A percentile compares a stretch with the other conserved stretches of the same genome.
Evolutionary conservation across 2,329 filamentous ascomycete species (phyloP).

Genomic region (Cladosporium sp.): DNA sequence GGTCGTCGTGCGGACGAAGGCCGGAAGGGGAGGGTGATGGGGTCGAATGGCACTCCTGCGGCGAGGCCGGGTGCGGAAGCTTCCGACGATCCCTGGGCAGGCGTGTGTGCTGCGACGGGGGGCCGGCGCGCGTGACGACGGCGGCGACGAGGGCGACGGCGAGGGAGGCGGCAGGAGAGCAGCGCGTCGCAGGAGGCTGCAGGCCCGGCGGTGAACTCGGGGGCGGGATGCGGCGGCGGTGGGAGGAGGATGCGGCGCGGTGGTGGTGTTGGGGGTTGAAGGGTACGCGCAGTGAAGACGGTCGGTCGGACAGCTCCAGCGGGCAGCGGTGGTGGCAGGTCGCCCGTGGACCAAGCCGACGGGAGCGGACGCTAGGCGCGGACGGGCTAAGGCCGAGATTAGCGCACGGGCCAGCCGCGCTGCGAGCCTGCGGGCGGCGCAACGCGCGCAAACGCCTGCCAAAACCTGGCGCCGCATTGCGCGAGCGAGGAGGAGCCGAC

Average conservation of each 20-base stretch:
- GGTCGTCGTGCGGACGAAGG: not conserved
- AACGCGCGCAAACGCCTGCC: no score
- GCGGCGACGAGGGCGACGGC: not conserved
- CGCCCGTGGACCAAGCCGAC: not conserved
- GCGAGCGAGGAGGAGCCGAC: no score
- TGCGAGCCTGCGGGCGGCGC: no score
- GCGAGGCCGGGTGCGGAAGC: slow-evolving; percentile 1
- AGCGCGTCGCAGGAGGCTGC: slow-evolving; percentile 1
- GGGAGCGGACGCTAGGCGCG: not conserved
- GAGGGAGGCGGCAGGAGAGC: not conserved
- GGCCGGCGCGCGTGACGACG: not conserved
- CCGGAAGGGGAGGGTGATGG: not conserved
- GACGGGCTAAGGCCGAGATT: not conserved
- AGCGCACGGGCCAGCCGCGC: not conserved
- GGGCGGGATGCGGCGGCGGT: slow-evolving; percentile 1
- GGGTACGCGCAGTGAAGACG: not conserved
- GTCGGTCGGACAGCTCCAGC: not conserved
- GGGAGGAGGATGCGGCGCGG: not conserved
- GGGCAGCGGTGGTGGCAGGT: not conserved
- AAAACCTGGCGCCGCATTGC: no score
- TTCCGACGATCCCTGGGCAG: slow-evolving; percentile 8
- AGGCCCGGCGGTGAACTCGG: not conserved
- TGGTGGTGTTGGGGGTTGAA: slow-evolving; percentile 6
- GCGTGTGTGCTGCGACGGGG: slow-evolving; percentile 8
- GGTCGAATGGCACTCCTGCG: not conserved